phyloP scores from a whole-genome alignment of 495 filamentous ascomycete species.

The Elasticomyces elasticus region DNA sequence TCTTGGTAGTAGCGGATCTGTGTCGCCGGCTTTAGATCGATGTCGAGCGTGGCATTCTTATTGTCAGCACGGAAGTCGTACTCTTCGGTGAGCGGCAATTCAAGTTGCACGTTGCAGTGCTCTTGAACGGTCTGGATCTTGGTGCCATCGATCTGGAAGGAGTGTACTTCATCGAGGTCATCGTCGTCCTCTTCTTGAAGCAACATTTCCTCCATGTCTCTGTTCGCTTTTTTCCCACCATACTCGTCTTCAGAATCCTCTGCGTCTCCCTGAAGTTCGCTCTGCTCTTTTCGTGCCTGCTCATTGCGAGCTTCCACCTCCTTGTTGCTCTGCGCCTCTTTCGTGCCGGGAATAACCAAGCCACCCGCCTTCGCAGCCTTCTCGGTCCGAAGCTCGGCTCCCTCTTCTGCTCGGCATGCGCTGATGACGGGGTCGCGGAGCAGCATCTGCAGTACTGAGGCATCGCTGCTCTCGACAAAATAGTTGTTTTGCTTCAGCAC shows the following conservation, averaged over 20 bases:
- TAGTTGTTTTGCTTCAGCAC: conserved; percentile 90
- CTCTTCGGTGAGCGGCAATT: conserved; percentile 83
- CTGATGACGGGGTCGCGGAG: conserved; percentile 65
- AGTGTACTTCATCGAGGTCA: conserved; percentile 78
- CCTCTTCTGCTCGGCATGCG: conserved; percentile 50
- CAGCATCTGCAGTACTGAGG: conserved; percentile 70
- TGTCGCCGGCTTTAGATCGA: conserved; percentile 75
- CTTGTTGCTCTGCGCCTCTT: conserved; percentile 75
- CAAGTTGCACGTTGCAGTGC: conserved; percentile 67
- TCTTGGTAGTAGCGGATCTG: conserved; percentile 91
- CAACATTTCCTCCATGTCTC: conserved; percentile 47
- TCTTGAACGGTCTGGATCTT: conserved; percentile 80
- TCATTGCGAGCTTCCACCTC: conserved; percentile 44
- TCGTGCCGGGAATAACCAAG: conserved; percentile 89
- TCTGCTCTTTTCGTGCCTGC: conserved; percentile 33
- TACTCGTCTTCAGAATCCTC: conserved; percentile 41
- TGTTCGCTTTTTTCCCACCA: conserved; percentile 19
- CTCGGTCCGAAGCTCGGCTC: conserved; percentile 63
- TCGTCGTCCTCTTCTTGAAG: conserved; percentile 73
- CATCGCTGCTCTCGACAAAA: conserved; percentile 84
- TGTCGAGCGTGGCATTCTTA: conserved; percentile 79
- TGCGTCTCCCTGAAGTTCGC: conserved; percentile 30
- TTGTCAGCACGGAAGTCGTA: conserved; percentile 97
- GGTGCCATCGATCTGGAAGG: conserved; percentile 77
- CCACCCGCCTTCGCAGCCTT: conserved; percentile 80